These are phyloP conservation scores for Dioszegia crocea DNA, from an alignment of 768 basidiomycete species.

Conservation along the genomic window DNA sequence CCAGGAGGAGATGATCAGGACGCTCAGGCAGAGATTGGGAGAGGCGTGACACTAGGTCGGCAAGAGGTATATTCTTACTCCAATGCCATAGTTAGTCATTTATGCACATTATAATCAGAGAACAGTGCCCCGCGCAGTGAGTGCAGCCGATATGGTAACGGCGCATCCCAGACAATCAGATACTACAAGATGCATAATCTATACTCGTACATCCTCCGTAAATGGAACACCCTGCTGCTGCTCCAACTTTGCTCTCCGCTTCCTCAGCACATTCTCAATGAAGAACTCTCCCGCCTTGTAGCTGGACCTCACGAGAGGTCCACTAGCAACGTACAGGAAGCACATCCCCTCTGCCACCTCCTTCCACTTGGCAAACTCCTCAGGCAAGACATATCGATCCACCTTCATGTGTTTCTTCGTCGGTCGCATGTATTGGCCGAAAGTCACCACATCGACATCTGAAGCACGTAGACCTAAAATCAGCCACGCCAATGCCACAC, in stretches of 20 bases:
- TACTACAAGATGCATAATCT: neutral
- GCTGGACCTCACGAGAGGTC: constrained; percentile 89
- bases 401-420: constrained; percentile 99
- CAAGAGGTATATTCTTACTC: neutral
- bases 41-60: neutral
- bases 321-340: constrained; percentile 95
- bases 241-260: constrained; percentile 26
- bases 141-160: too few species aligned
- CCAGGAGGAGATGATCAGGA: constrained; percentile 13
- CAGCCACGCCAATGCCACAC: constrained; percentile 25
- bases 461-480: constrained; percentile 72
- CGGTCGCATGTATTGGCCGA: constrained; percentile 99
- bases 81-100: too few species aligned
- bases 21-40: constrained; percentile 19
- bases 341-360: constrained; percentile 84
- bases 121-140: too few species aligned
- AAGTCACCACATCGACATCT: constrained; percentile 94
- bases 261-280: constrained; percentile 72
- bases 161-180: too few species aligned
- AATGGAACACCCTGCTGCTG: neutral
- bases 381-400: constrained; percentile 87
- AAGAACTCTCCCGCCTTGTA: constrained; percentile 96
- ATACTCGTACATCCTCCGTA: neutral
- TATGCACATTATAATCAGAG: too few species aligned
- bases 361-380: constrained; percentile 90